phyloP scores from a whole-genome alignment of 805 yeast genomes.

The Lachancea quebecensis region DNA sequence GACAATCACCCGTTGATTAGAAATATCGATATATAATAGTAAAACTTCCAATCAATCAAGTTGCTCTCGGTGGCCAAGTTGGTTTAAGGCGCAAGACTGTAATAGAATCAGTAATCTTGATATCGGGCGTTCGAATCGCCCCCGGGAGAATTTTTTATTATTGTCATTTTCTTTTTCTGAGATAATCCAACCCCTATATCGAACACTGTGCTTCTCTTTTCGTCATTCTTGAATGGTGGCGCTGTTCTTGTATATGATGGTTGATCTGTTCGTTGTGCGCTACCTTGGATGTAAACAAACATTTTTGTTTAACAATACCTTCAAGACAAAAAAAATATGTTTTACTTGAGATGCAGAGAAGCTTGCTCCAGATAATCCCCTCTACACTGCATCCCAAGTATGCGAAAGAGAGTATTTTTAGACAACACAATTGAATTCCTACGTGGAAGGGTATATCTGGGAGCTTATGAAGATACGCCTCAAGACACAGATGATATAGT shows the following conservation, averaged over 20 bases:
- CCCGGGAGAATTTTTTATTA: slow-evolving; percentile 35
- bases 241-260: no score
- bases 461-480: slow-evolving; percentile 79
- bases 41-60: no score
- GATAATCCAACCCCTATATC: no score
- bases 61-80: slow-evolving; percentile 39
- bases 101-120: slow-evolving; percentile 37
- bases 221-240: no score
- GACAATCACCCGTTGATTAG: no score
- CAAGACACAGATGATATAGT: slow-evolving; percentile 67
- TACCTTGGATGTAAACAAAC: not conserved
- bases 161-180: no score
- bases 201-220: no score
- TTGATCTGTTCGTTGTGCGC: no score
- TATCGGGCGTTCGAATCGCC: slow-evolving; percentile 47
- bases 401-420: slow-evolving; percentile 29
- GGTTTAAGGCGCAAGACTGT: slow-evolving; percentile 43
- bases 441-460: slow-evolving; percentile 71
- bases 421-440: slow-evolving; percentile 33
- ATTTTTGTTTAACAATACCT: slow-evolving; percentile 1
- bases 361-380: no score
- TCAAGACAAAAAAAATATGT: not conserved
- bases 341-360: no score
- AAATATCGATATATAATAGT: no score
- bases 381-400: slow-evolving; percentile 3